Base-by-base conservation (phyloP, 2,329 filamentous ascomycete genomes). In the Colletotrichum orbiculare region DNA sequence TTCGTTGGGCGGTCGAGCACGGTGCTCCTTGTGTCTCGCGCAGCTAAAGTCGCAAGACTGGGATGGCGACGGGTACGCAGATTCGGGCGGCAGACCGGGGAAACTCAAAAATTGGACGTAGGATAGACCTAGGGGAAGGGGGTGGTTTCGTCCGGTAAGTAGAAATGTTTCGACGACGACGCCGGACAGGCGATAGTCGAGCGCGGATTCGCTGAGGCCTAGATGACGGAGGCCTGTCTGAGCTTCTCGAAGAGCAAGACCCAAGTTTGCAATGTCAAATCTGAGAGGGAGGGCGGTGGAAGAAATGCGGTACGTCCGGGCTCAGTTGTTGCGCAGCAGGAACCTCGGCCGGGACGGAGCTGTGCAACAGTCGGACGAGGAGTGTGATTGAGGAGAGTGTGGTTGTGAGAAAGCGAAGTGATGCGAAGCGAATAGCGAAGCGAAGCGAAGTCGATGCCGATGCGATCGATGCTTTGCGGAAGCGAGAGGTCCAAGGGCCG, bases 31-130 rank as follows among this genome's bases (percentile, higher is more conserved):
- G 41, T 62, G 62, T 48, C 52, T 65, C 62, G 58, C 62, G 62
- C 62, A 56, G 62, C 62, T 62, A 52, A 45, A 65, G 62, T 65
- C 58, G 62, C 62, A 65, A 58, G 62, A 65, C 62, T 62, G 52
- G 62, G 62, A 65, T 62, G 41, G 58, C 52, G 47, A 56, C 50
- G 52, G 45, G 58, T 52, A 65, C 45, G 52, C 52, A 42, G 46
- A 53, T 56, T 56, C 25, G 41, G 58, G 58, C 62, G 62, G 62
- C 58, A 56, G 62, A 52, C 56, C 12, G 62, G 41, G 62, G 47
- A 52, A 61, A 62, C 46, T 47, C 58, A 52, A 56, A 65, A 50
- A 56, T 45, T 62, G 46, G 41, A 35, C 47, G 52, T n/a, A 41
- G 58, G 58, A 43, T 39, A 43, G 25, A 15, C 25, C 25, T 25